Evolutionary conservation across 2,329 filamentous ascomycete species (phyloP), one percentile per base, ranked within the genome.

Genomic region (Thermothelomyces thermophilus): DNA sequence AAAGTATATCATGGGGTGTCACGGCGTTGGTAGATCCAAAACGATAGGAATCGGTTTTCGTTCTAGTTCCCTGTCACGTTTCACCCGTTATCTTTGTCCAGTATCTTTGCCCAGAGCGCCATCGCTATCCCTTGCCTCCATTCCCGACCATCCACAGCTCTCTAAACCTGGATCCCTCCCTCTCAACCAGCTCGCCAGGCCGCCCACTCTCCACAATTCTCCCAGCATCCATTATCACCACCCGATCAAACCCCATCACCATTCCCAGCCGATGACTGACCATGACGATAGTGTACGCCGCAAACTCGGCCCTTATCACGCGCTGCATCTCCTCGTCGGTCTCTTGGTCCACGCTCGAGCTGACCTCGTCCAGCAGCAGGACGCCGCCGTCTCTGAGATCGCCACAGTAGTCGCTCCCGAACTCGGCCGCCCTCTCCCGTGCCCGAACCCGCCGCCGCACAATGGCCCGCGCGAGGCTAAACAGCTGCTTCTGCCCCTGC

Each of bases 401-500:
- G n/a, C n/a, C n/a, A 13, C 5, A 2, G 20, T 7, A 14, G 13
- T 14, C 14, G 3, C 17, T 20, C 20, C 37, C 37, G 6, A 43
- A 36, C 40, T 45, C 47, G 2, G 24, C 47, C 9, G 41, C 41
- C 13, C 40, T 28, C 16, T 44, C 37, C 17, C 46, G 31, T 1
- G 51, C 45, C 9, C 59, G 40, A 2, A 61, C 48, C 13, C 62
- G 39, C 14, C 62, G 54, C 4, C 74, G 66, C 7, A 85, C 62
- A 16, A 84, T 69, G 0, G 79, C 82, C 0, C 81, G 66, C 0
- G 77, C 81, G 1, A 86, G 70, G 54, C 75, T 80, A 56, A 86
- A 82, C 0, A 86, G 69, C 58, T 86, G 82, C 39, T 73, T 74
- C 62, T 86, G 82, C 0, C 83, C 83, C 30, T 76, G 73, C 5